Evolutionary conservation across 2,329 filamentous ascomycete genomes (phyloP).

Genomic region (Colletotrichum siamense): DNA sequence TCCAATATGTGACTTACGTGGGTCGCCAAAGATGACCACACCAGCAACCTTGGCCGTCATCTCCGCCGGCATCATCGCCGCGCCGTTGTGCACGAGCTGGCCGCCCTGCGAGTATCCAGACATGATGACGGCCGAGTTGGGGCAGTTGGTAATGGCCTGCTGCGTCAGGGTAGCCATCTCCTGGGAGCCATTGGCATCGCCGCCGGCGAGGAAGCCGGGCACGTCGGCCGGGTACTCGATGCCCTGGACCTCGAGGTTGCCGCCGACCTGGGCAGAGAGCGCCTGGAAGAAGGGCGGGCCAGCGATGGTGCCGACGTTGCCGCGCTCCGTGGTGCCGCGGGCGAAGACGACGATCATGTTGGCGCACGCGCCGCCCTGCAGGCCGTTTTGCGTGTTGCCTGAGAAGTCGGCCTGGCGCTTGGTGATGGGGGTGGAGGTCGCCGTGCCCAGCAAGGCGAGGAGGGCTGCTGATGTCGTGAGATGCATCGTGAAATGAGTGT

Average conservation of each 20-base stretch:
- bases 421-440: neutral
- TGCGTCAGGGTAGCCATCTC: constrained; percentile 38
- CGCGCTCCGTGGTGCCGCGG: constrained; percentile 57
- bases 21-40: constrained; percentile 35
- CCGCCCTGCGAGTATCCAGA: constrained; percentile 51
- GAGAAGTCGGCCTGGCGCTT: constrained; percentile 21
- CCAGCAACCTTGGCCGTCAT: constrained; percentile 31
- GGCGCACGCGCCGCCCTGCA: constrained; percentile 36
- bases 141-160: constrained; percentile 45
- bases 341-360: constrained; percentile 60
- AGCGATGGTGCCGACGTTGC: constrained; percentile 54
- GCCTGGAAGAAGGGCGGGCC: constrained; percentile 57
- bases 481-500: neutral
- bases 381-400: constrained; percentile 15
- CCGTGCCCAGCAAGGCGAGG: constrained; percentile 15
- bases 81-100: constrained; percentile 49
- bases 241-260: constrained; percentile 56
- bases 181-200: constrained; percentile 46
- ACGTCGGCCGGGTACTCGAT: constrained; percentile 55
- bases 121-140: constrained; percentile 50
- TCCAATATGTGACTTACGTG: neutral
- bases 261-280: constrained; percentile 44
- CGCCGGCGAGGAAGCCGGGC: constrained; percentile 50
- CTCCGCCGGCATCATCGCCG: constrained; percentile 39
- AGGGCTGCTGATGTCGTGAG: neutral